phyloP scores from a whole-genome alignment of 371 early-diverging fungal genomes.

The Lichtheimia ornata region DNA sequence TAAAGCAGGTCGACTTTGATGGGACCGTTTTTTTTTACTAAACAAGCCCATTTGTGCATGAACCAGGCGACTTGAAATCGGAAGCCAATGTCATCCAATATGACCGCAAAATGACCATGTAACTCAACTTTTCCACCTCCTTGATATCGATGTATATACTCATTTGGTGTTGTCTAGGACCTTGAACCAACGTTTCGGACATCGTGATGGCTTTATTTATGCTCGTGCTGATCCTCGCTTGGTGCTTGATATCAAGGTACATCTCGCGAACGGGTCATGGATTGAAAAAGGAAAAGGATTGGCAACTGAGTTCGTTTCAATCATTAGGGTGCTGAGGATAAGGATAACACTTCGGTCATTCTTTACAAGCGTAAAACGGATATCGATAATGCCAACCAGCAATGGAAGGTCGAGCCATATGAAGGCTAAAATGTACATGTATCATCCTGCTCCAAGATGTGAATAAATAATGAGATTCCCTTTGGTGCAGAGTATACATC shows the following conservation, averaged over 20 bases:
- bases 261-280: neutral
- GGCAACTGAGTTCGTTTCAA: neutral
- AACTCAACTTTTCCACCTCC: slow-evolving; percentile 6
- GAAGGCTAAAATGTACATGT: slow-evolving; percentile 4
- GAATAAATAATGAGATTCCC: too few relatives aligned
- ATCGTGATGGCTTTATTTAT: slow-evolving; percentile 44
- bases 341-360: slow-evolving; percentile 13
- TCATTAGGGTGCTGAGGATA: slow-evolving; percentile 14
- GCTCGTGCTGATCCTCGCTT: slow-evolving; percentile 42
- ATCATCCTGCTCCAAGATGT: too few relatives aligned
- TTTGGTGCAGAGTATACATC: too few relatives aligned
- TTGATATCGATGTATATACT: neutral
- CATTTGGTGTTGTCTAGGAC: slow-evolving; percentile 23
- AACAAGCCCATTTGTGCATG: too few relatives aligned
- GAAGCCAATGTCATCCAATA: slow-evolving; percentile 34
- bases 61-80: slow-evolving; percentile 32
- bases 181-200: slow-evolving; percentile 48
- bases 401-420: slow-evolving; percentile 18
- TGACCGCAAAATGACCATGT: slow-evolving; percentile 44
- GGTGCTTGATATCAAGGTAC: slow-evolving; percentile 39
- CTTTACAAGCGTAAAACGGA: slow-evolving; percentile 15
- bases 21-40: too few relatives aligned
- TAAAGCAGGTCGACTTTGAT: neutral
- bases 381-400: slow-evolving; percentile 13
- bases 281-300: neutral